Evolutionary conservation across 768 basidiomycete genomes (phyloP).

Genomic region (Trametes cubensis): DNA sequence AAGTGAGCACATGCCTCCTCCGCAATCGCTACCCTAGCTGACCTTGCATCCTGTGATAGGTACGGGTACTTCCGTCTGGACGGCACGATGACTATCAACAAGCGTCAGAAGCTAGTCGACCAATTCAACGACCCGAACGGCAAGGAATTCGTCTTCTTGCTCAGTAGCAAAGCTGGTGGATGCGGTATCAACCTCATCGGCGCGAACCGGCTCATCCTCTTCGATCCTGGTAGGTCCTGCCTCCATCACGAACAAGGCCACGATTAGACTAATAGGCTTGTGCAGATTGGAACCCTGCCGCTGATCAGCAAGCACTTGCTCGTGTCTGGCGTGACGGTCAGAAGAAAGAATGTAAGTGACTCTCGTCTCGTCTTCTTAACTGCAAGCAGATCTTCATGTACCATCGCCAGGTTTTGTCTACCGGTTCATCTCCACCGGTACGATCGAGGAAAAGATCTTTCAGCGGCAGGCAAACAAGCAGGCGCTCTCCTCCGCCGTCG

Average conservation of each 20-base stretch:
- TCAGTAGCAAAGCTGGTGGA: constrained; percentile 95
- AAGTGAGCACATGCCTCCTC: constrained; percentile 51
- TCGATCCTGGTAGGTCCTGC: constrained; percentile 77
- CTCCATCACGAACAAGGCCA: not conserved
- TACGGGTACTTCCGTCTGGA: constrained; percentile 93
- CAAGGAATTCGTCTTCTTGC: constrained; percentile 91
- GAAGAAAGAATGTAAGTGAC: constrained; percentile 92
- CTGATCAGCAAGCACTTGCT: constrained; percentile 96
- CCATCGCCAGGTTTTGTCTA: constrained; percentile 83
- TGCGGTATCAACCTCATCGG: constrained; percentile 98
- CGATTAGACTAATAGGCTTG: not conserved
- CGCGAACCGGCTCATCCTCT: constrained; percentile 92
- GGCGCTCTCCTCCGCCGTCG: constrained; percentile 95
- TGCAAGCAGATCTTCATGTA: not conserved
- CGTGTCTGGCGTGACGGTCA: constrained; percentile 99
- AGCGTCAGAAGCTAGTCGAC: constrained; percentile 94
- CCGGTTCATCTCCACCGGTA: constrained; percentile 95
- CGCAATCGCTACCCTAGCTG: not conserved
- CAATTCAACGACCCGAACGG: constrained; percentile 93
- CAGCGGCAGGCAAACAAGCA: constrained; percentile 97
- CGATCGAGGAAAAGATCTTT: constrained; percentile 99
- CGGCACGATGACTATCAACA: constrained; percentile 89
- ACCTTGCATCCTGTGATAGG: constrained; percentile 42
- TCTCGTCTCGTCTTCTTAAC: too few relatives aligned
- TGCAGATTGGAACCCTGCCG: constrained; percentile 97